Base-by-base conservation (phyloP, 805 yeast genomes). In the Kockiozyma suomiensis region DNA sequence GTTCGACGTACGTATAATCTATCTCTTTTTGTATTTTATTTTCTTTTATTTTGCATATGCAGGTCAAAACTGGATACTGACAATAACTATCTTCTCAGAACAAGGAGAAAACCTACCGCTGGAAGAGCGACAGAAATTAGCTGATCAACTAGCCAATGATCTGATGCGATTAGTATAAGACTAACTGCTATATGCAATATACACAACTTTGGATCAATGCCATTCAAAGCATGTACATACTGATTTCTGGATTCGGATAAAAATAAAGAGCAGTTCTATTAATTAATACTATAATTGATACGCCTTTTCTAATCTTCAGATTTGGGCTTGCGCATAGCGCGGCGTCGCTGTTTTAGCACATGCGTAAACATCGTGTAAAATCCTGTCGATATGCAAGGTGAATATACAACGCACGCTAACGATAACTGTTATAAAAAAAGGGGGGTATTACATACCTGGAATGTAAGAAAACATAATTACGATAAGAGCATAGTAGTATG, bases 261-360 rank as follows among this genome's bases (percentile, higher is more conserved):
- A n/a, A n/a, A n/a, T n/a, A n/a, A n/a, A n/a, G n/a, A n/a, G n/a
- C n/a, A n/a, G n/a, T n/a, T n/a, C n/a, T n/a, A 37, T 40, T 35
- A 17, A 7, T 8, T 35, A 4, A 6, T 38, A 33, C 26, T 37
- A 5, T 35, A 50, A 35, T 21, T n/a, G 46, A 32, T 4, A 10
- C 33, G 10, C 10, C 33, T 15, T 12, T 4, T 13, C 43, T 8
- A 32, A 12, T 10, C 26, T 8, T 19, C 21, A 32, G 15, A 45
- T 26, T 45, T 25, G 35, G 35, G 23, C n/a, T 5, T 4, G 19
- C 53, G 53, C 35, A 74, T 66, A 3, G 85, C 90, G 78, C 90
- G 89, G 72, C 79, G 79, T 76, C 99, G 85, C 78, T 93, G 97
- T 66, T 80, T 82, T 70, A 93, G 79, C 97, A 94, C 92, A 73